Percentiles rank a stretch among this genome's conserved stretches.
These are phyloP conservation scores for Solanum sitiens DNA, from an alignment of 257 asterid species.

Conservation along the genomic window DNA sequence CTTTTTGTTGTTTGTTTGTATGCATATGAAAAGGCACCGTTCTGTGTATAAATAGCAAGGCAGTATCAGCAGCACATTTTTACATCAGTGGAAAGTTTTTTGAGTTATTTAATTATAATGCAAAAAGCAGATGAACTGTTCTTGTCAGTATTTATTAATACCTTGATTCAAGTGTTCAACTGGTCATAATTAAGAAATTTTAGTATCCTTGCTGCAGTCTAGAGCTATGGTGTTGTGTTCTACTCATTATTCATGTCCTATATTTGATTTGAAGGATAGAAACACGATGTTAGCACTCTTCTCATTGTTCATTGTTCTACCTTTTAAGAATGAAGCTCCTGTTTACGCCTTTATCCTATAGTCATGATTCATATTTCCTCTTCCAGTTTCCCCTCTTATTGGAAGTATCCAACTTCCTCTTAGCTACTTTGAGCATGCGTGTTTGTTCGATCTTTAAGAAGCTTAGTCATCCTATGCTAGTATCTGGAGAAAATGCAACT, in stretches of 20 bases:
- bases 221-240: background rate
- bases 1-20: background rate
- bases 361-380: background rate
- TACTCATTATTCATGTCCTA: background rate
- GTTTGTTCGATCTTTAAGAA: background rate
- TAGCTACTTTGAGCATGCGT: background rate
- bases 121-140: background rate
- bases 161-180: background rate
- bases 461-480: background rate
- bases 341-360: background rate
- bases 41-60: background rate
- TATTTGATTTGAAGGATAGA: background rate
- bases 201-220: background rate
- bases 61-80: background rate
- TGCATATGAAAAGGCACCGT: background rate
- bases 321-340: background rate
- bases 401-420: background rate
- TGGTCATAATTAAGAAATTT: background rate
- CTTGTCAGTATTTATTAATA: background rate
- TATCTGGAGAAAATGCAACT: background rate
- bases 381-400: background rate
- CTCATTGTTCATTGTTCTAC: background rate
- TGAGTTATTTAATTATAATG: background rate
- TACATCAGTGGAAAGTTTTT: background rate
- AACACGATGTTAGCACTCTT: background rate